A percentile compares a stretch with the other conserved stretches of the same genome.
phyloP scores from a whole-genome alignment of 305 asterid species.

The Solanum hybrid region DNA sequence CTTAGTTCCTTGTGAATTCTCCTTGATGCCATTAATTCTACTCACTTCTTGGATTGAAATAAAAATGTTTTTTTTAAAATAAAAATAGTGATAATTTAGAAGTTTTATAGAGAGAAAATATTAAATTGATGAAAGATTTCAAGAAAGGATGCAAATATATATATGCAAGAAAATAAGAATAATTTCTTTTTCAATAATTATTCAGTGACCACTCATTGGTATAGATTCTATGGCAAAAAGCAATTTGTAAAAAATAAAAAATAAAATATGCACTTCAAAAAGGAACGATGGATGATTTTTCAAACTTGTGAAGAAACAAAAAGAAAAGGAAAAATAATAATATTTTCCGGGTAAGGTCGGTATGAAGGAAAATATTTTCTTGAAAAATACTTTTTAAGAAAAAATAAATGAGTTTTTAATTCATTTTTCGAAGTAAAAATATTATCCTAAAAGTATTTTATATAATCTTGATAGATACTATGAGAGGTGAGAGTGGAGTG shows the following conservation, averaged over 20 bases:
- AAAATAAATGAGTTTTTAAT: background rate
- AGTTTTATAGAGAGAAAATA: background rate
- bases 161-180: conserved; percentile 6
- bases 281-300: background rate
- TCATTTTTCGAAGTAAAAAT: background rate
- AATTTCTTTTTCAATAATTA: background rate
- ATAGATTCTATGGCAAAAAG: conserved; percentile 21
- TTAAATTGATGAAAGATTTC: conserved; percentile 1
- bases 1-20: conserved; percentile 7
- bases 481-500: background rate
- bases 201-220: conserved; percentile 8
- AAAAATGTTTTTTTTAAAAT: background rate
- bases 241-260: background rate
- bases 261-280: background rate
- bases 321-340: background rate
- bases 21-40: conserved; percentile 3
- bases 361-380: background rate
- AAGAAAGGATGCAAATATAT: conserved; percentile 16
- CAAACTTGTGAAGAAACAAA: background rate
- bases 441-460: background rate
- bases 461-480: background rate
- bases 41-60: background rate
- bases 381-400: background rate
- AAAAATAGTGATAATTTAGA: background rate
- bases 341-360: background rate